phyloP scores from a whole-genome alignment of 2,329 filamentous ascomycete genomes.

The Penicillium crustosum region DNA sequence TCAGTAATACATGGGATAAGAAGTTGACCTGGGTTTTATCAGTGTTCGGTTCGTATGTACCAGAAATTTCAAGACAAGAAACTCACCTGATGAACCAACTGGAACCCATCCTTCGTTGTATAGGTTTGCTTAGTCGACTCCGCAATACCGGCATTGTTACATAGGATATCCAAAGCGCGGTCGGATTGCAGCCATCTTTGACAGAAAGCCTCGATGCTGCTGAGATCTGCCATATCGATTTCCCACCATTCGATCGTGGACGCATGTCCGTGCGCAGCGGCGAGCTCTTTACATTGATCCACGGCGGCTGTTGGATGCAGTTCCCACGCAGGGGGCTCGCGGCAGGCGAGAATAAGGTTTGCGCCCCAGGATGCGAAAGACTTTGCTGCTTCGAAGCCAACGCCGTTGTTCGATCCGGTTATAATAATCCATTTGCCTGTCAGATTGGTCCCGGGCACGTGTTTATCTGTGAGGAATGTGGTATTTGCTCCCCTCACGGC shows the following conservation, averaged over 20 bases:
- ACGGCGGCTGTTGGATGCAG: constrained; percentile 11
- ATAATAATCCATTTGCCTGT: constrained; percentile 19
- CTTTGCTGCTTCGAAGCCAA: constrained; percentile 18
- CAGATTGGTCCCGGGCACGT: constrained; percentile 8
- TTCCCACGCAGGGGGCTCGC: constrained; percentile 17
- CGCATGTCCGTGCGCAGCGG: constrained; percentile 7
- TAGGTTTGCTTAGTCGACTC: neutral
- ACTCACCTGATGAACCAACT: constrained; percentile 15
- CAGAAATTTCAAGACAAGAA: neutral
- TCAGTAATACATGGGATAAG: constrained; percentile 17
- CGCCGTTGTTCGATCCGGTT: constrained; percentile 17
- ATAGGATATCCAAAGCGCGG: constrained; percentile 15
- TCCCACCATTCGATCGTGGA: constrained; percentile 17
- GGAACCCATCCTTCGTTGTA: constrained; percentile 17
- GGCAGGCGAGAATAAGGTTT: constrained; percentile 20
- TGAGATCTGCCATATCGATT: constrained; percentile 17
- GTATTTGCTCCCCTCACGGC: neutral
- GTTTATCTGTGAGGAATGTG: neutral
- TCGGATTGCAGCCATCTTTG: constrained; percentile 13
- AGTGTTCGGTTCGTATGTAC: neutral
- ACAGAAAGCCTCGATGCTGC: constrained; percentile 14
- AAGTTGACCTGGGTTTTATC: constrained; percentile 13
- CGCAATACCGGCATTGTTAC: constrained; percentile 17
- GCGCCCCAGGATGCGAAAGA: constrained; percentile 18
- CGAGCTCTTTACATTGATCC: constrained; percentile 9